Conservation (phyloP, 2,329 filamentous ascomycete species). For the Paraconiothyrium sp. region DNA sequence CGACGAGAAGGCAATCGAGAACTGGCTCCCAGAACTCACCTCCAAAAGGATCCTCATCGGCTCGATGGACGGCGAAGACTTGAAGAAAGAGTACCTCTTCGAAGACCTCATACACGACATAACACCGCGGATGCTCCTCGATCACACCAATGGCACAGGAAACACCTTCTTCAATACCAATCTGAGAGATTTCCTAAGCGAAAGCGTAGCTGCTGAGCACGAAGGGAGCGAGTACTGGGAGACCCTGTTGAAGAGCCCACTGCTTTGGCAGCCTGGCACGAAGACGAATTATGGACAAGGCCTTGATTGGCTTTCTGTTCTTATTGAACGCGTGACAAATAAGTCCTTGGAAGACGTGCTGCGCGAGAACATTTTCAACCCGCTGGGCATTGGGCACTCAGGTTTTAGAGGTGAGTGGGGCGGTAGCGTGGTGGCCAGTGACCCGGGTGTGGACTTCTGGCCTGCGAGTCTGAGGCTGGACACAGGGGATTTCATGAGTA, state of each 20-base stretch:
- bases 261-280: slow-evolving; percentile 55
- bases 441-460: slow-evolving; percentile 54
- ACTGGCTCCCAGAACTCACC: slow-evolving; percentile 32
- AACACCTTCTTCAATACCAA: slow-evolving; percentile 55
- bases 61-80: slow-evolving; percentile 11
- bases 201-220: slow-evolving; percentile 23
- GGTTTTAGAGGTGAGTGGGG: slow-evolving; percentile 30
- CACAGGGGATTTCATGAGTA: slow-evolving; percentile 19
- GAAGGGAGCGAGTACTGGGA: slow-evolving; percentile 26
- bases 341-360: slow-evolving; percentile 43
- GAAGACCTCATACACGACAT: slow-evolving; percentile 26
- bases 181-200: slow-evolving; percentile 37
- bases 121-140: slow-evolving; percentile 53
- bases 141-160: slow-evolving; percentile 59
- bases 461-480: slow-evolving; percentile 63
- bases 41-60: slow-evolving; percentile 30
- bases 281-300: slow-evolving; percentile 61
- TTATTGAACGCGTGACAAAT: slow-evolving; percentile 56
- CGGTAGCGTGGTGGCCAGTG: slow-evolving; percentile 52
- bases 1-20: slow-evolving; percentile 25
- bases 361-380: slow-evolving; percentile 30
- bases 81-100: slow-evolving; percentile 23
- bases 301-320: slow-evolving; percentile 60
- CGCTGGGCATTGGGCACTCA: slow-evolving; percentile 24
- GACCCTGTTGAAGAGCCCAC: slow-evolving; percentile 26